Conservation (phyloP, 1,139 yeast species). For the Insectozyma bohioensis region DNA sequence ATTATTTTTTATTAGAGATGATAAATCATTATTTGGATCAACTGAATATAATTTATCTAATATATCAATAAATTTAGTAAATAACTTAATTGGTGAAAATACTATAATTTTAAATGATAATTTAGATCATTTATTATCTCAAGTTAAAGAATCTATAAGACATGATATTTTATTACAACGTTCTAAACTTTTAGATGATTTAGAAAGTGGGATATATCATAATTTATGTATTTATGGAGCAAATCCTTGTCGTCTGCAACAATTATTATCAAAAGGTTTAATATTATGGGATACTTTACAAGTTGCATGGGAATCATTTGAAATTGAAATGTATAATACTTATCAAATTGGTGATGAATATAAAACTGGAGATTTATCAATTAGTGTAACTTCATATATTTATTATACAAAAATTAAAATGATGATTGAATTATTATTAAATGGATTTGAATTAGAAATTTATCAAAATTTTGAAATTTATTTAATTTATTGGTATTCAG, state of each 20-base stretch:
- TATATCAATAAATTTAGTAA: slow-evolving; percentile 22
- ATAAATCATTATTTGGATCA: slow-evolving; percentile 49
- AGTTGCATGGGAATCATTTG: slow-evolving; percentile 59
- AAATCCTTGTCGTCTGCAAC: slow-evolving; percentile 84
- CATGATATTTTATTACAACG: slow-evolving; percentile 10
- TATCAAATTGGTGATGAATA: slow-evolving; percentile 35
- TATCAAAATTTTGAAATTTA: slow-evolving; percentile 72
- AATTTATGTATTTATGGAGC: slow-evolving; percentile 59
- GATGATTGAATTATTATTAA: slow-evolving; percentile 71
- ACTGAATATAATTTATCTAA: slow-evolving; percentile 15
- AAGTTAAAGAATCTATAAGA: slow-evolving; percentile 15
- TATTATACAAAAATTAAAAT: slow-evolving; percentile 61
- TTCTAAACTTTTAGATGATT: slow-evolving; percentile 19
- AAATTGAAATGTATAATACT: slow-evolving; percentile 36
- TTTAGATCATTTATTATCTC: slow-evolving; percentile 24
- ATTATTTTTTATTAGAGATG: slow-evolving; percentile 59
- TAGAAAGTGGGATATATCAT: slow-evolving; percentile 54
- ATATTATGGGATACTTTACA: slow-evolving; percentile 80
- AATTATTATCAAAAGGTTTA: slow-evolving; percentile 55
- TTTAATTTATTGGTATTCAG: slow-evolving; percentile 67
- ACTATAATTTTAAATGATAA: slow-evolving; percentile 23
- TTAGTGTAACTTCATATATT: slow-evolving; percentile 68
- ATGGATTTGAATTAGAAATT: slow-evolving; percentile 76
- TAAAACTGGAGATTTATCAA: slow-evolving; percentile 27
- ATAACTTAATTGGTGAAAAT: slow-evolving; percentile 26